Percentiles rank a stretch among this genome's conserved stretches.
phyloP scores from a whole-genome alignment of 2,329 filamentous ascomycete species.

The Arthroderma sp. region DNA sequence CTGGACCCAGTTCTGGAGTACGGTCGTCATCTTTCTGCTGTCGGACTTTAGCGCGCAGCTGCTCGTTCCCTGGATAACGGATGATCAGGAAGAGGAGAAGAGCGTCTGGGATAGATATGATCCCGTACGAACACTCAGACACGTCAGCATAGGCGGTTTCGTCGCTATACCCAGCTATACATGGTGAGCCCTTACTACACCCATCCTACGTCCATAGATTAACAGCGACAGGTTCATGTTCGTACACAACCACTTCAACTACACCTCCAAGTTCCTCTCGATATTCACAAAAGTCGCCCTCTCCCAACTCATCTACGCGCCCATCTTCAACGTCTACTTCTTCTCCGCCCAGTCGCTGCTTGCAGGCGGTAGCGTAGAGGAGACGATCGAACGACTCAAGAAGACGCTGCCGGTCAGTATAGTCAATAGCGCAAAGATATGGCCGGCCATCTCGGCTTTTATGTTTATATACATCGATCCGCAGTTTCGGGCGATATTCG shows the following conservation, averaged over 20 bases:
- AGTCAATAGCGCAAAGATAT: slow-evolving; percentile 71
- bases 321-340: slow-evolving; percentile 72
- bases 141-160: slow-evolving; percentile 60
- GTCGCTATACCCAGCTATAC: slow-evolving; percentile 66
- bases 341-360: slow-evolving; percentile 68
- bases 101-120: slow-evolving; percentile 45
- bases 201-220: background rate
- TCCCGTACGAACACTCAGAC: slow-evolving; percentile 54
- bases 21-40: slow-evolving; percentile 64
- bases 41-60: slow-evolving; percentile 68
- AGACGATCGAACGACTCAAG: slow-evolving; percentile 58
- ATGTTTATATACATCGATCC: slow-evolving; percentile 73
- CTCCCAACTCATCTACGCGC: slow-evolving; percentile 71
- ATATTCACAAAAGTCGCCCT: slow-evolving; percentile 65
- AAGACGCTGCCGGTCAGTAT: slow-evolving; percentile 66
- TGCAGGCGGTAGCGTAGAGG: slow-evolving; percentile 52
- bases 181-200: slow-evolving; percentile 47
- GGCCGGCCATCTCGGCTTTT: slow-evolving; percentile 77
- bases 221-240: slow-evolving; percentile 56
- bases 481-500: slow-evolving; percentile 69
- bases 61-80: slow-evolving; percentile 35
- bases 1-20: slow-evolving; percentile 64
- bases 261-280: slow-evolving; percentile 56
- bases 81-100: slow-evolving; percentile 18
- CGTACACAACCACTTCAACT: slow-evolving; percentile 74